These are phyloP conservation scores for Fraxinus nigra DNA, from an alignment of 305 asterid genomes.

Conservation along the genomic window DNA sequence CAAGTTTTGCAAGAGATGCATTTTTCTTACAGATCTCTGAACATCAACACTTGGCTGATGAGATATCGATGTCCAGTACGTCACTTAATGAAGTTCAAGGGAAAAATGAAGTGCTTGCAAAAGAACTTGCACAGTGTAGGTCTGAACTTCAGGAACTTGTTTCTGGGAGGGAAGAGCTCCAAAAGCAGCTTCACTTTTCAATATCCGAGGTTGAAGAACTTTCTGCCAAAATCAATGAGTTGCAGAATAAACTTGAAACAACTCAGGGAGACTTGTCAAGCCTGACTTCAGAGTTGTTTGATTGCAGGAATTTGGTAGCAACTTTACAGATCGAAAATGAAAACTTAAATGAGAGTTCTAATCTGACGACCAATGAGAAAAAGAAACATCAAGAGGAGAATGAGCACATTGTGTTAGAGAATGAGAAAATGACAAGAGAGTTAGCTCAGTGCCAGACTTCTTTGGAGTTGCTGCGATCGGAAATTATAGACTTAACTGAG, in stretches of 20 bases:
- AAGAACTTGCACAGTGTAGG: slow-evolving; percentile 56
- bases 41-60: slow-evolving; percentile 50
- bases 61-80: slow-evolving; percentile 40
- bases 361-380: slow-evolving; percentile 55
- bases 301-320: slow-evolving; percentile 50
- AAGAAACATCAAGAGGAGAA: slow-evolving; percentile 50
- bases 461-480: slow-evolving; percentile 46
- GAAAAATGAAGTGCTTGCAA: slow-evolving; percentile 51
- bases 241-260: slow-evolving; percentile 61
- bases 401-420: slow-evolving; percentile 43
- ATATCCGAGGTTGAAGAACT: slow-evolving; percentile 52
- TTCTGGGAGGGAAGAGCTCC: slow-evolving; percentile 55
- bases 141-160: slow-evolving; percentile 51
- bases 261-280: slow-evolving; percentile 59
- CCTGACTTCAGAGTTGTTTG: slow-evolving; percentile 62
- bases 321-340: slow-evolving; percentile 62
- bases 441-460: slow-evolving; percentile 48
- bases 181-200: slow-evolving; percentile 55
- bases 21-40: slow-evolving; percentile 61
- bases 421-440: slow-evolving; percentile 51
- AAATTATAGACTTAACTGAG: slow-evolving; percentile 33
- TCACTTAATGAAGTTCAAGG: slow-evolving; percentile 51
- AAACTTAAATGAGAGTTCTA: slow-evolving; percentile 40
- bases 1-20: slow-evolving; percentile 66
- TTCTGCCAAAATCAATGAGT: slow-evolving; percentile 53